Base-by-base conservation (phyloP, 805 yeast species). In the Yarrowia divulgata region DNA sequence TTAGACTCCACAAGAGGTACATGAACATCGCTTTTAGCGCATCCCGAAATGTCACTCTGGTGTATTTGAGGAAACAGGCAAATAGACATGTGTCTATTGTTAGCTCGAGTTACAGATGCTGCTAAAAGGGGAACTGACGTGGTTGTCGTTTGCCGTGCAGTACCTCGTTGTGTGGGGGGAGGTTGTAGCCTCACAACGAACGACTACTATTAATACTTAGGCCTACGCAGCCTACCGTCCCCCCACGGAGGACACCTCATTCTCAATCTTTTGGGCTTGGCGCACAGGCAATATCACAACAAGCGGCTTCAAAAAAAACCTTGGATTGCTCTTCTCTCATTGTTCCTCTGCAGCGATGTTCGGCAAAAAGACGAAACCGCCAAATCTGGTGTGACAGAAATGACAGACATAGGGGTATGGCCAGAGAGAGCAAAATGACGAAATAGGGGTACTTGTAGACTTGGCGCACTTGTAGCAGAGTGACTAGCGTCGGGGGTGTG, bases 1-100 rank as follows among this genome's bases (percentile, higher is more conserved):
- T 54, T 54, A 54, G 45, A 14, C 60, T 54, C 37, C 35, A 10
- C 14, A 18, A 19, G 60, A 54, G 60, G 60, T 23, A 19, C 60
- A 54, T 39, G 35, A 23, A 39, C 60, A 54, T 54, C 60, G 60
- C 60, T 54, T 54, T 54, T 54, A 54, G 60, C 60, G 60, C 43
- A 54, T 54, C 7, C 29, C 29, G 29, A 23, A 23, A 23, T 23
- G 29, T 16, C 5, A n/a, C 16, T 10, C n/a, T 29, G 54, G 58
- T 16, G 19, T 52, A 50, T 35, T 50, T 34, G 57, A 50, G 57
- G 57, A 35, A 52, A 35, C 16, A n/a, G 8, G 8, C 23, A n/a
- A 39, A 10, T 14, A 12, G 13, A 10, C 13, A 14, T 8, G 39
- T 29, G 57, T 9, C 43, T 54, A 37, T 54, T 8, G 43, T 54